Conservation (phyloP, 2,329 filamentous ascomycete genomes). For the Penicillium rolfsii region DNA sequence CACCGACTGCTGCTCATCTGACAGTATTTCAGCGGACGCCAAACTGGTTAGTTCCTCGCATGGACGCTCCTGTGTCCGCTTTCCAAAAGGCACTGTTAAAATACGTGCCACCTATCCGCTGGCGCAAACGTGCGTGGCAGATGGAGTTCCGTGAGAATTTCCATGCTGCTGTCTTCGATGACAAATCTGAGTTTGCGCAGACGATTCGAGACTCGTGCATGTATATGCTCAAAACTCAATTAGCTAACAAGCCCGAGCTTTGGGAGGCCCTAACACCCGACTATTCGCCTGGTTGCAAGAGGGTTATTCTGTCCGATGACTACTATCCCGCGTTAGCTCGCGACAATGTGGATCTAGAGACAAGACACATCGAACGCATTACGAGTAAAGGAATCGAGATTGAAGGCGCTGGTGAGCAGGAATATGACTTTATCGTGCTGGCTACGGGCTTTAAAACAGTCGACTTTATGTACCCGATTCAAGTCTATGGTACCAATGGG, state of each 20-base stretch:
- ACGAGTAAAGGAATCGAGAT: slow-evolving; percentile 54
- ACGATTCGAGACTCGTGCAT: slow-evolving; percentile 44
- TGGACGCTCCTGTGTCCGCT: slow-evolving; percentile 52
- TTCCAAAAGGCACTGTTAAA: slow-evolving; percentile 49
- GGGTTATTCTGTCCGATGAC: slow-evolving; percentile 25
- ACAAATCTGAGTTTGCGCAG: slow-evolving; percentile 46
- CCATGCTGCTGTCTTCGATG: slow-evolving; percentile 48
- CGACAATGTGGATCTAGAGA: slow-evolving; percentile 49
- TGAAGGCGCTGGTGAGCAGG: slow-evolving; percentile 43
- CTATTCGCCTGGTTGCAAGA: slow-evolving; percentile 27
- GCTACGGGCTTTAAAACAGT: slow-evolving; percentile 64
- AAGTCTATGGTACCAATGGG: slow-evolving; percentile 52
- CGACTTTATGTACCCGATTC: slow-evolving; percentile 63
- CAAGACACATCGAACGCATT: slow-evolving; percentile 52
- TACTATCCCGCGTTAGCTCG: slow-evolving; percentile 27
- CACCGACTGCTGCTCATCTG: slow-evolving; percentile 54
- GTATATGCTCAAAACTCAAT: slow-evolving; percentile 49
- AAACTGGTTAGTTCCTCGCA: slow-evolving; percentile 62
- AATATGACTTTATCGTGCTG: slow-evolving; percentile 60
- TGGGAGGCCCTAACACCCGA: slow-evolving; percentile 58
- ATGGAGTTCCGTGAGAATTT: slow-evolving; percentile 61
- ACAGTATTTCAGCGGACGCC: slow-evolving; percentile 62
- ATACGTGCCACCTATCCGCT: slow-evolving; percentile 56
- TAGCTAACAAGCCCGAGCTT: slow-evolving; percentile 55
- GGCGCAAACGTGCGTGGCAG: slow-evolving; percentile 53